Conservation (phyloP, 2,329 filamentous ascomycete species). For the Cyclaneusma minus region DNA sequence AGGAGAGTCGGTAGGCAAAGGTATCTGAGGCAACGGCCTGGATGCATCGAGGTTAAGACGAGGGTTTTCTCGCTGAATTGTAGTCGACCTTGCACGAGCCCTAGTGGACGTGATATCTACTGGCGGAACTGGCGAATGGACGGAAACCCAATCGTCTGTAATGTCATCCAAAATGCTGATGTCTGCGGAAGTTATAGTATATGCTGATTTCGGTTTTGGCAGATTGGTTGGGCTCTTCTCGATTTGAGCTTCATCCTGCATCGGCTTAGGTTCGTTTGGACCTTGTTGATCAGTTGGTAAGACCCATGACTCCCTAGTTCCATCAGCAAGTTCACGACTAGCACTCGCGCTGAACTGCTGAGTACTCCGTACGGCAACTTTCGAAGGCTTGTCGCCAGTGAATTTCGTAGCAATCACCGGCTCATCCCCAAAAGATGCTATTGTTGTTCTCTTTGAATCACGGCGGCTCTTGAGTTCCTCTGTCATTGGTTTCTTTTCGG, state of each 20-base stretch:
- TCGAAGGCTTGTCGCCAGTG: constrained; percentile 2
- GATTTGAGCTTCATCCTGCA: constrained; percentile 5
- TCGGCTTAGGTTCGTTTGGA: constrained; percentile 4
- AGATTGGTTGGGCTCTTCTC: constrained; percentile 3
- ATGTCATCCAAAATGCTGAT: constrained; percentile 24
- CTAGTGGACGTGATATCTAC: constrained; percentile 27
- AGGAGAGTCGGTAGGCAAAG: constrained; percentile 4
- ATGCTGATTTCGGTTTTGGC: constrained; percentile 21
- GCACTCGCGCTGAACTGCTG: constrained; percentile 19
- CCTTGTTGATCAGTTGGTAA: constrained; percentile 15
- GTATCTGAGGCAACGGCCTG: constrained; percentile 1
- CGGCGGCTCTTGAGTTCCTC: constrained; percentile 12
- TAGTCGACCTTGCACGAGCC: constrained; percentile 25
- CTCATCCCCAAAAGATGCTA: constrained; percentile 9
- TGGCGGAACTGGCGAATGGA: constrained; percentile 31
- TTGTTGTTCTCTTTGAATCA: constrained; percentile 14
- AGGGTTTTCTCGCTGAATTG: constrained; percentile 21
- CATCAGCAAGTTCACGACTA: constrained; percentile 18
- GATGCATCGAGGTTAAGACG: too few relatives aligned
- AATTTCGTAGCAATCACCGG: constrained; percentile 2
- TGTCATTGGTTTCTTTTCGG: constrained; percentile 9
- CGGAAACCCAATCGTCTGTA: constrained; percentile 31
- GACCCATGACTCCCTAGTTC: constrained; percentile 23
- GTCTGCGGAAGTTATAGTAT: constrained; percentile 12
- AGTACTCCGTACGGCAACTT: constrained; percentile 4